Evolutionary conservation across 306 rosid genomes (phyloP), one percentile per base, ranked within the genome.

Genomic region (Glycyrrhiza uralensis): DNA sequence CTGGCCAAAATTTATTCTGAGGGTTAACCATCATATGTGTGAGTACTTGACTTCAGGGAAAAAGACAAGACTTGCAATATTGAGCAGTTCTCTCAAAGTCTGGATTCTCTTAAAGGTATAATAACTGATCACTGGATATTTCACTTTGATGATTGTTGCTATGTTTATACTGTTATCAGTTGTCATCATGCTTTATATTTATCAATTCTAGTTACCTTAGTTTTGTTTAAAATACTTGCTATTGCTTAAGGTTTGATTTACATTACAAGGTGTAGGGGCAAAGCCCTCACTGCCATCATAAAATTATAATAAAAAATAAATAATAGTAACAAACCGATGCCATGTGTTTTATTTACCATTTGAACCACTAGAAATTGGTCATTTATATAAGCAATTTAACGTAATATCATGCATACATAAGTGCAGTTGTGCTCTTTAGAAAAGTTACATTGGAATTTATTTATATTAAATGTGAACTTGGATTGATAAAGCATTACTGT

Each of bases 41-140:
- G 85, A 81, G 36, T 94, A 91, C 75, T 69, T 91, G 67, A 91
- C 96, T 69, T 83, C 90, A 3, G 99, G 99, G 63, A 91, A 81
- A 69, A 89, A 77, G 80, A 91, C 93, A n/a, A 83, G 92, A 54
- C 95, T 94, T 80, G 99, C 95, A 52, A 82, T 65, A 73, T 81
- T 94, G 83, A 91, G 96, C 47, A 91, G 99, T 72, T 94, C 97
- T 68, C 95, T 94, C 74, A 91, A 90, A 87, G 99, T 85, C 67
- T 94, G 97, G 99, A 89, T 94, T 66, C 74, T 89, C 63, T 69
- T 94, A 38, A 94, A 94, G 96, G 99, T 91, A 89, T 47, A 78
- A 89, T 47, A 78, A 60, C 38, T 56, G 50, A 50, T 28, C 24
- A 28, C 7, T 3, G 10, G 52, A 44, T 38, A 24, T 32, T 39